phyloP scores from a whole-genome alignment of 2,329 filamentous ascomycete genomes.

The Ophioceras dolichostomum region DNA sequence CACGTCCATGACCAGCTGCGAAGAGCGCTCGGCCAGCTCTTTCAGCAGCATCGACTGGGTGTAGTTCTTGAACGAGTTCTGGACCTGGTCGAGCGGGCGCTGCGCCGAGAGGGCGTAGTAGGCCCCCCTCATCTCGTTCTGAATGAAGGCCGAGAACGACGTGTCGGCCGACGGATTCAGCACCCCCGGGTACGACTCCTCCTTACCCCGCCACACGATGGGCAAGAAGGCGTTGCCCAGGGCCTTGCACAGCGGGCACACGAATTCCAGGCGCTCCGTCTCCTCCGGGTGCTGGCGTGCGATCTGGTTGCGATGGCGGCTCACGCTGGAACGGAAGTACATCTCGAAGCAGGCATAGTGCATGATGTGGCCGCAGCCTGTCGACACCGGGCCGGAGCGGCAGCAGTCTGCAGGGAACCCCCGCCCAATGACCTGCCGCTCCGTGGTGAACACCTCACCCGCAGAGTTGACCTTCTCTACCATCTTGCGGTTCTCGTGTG shows the following conservation, averaged over 20 bases:
- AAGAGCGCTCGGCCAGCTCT: conserved; percentile 24
- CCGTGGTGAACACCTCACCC: conserved; percentile 58
- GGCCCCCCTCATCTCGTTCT: conserved; percentile 35
- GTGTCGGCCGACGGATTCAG: conserved; percentile 41
- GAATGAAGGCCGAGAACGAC: conserved; percentile 57
- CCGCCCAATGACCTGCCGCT: conserved; percentile 76
- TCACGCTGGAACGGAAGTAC: conserved; percentile 72
- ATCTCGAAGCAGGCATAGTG: conserved; percentile 91
- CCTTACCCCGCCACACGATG: conserved; percentile 87
- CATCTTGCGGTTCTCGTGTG: conserved; percentile 69
- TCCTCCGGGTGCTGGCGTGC: conserved; percentile 87
- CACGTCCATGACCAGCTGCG: conserved; percentile 21
- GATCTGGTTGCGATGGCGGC: conserved; percentile 84
- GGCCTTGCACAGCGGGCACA: conserved; percentile 93
- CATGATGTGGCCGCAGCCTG: conserved; percentile 96
- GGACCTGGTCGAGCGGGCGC: conserved; percentile 19
- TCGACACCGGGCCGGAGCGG: conserved; percentile 66
- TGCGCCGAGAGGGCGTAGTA: conserved; percentile 25
- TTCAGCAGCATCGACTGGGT: conserved; percentile 23
- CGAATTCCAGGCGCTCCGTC: conserved; percentile 71
- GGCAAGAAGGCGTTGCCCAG: conserved; percentile 91
- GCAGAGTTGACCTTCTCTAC: conserved; percentile 65
- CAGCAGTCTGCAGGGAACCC: conserved; percentile 65
- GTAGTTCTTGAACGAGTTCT: conserved; percentile 24
- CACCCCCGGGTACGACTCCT: conserved; percentile 69